These are phyloP conservation scores for Mollisiaceae sp. DNA, from an alignment of 2,329 filamentous ascomycete species.

Conservation along the genomic window DNA sequence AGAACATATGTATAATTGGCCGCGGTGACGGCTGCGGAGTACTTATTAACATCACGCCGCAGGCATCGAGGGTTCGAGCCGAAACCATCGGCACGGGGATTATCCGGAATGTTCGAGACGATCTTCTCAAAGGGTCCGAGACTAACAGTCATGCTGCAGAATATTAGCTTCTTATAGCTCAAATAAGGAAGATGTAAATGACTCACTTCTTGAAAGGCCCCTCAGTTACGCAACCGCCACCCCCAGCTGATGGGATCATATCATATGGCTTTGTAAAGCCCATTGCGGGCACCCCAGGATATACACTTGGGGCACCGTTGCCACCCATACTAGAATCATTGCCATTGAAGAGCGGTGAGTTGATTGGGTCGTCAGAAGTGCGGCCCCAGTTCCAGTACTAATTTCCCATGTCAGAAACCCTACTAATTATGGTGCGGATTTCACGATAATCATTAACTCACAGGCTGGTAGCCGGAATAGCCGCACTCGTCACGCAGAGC, in stretches of 20 bases:
- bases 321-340: constrained; percentile 54
- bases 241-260: constrained; percentile 47
- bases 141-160: constrained; percentile 45
- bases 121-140: constrained; percentile 52
- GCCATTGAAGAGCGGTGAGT: constrained; percentile 60
- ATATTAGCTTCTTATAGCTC: background rate
- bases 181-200: background rate
- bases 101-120: constrained; percentile 42
- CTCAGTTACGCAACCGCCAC: constrained; percentile 57
- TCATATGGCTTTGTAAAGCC: background rate
- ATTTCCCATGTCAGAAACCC: constrained; percentile 49
- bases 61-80: constrained; percentile 49
- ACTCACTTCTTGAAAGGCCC: constrained; percentile 48
- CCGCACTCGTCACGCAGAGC: constrained; percentile 49
- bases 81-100: constrained; percentile 35
- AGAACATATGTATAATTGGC: background rate
- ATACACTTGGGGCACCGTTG: constrained; percentile 47
- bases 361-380: constrained; percentile 43
- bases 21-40: constrained; percentile 2
- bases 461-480: constrained; percentile 48
- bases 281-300: constrained; percentile 27
- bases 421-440: constrained; percentile 43
- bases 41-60: constrained; percentile 46
- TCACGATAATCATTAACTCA: constrained; percentile 43
- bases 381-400: constrained; percentile 33